Evolutionary conservation across 257 asterid species (phyloP).

Genomic region (Solanum dulcamara): DNA sequence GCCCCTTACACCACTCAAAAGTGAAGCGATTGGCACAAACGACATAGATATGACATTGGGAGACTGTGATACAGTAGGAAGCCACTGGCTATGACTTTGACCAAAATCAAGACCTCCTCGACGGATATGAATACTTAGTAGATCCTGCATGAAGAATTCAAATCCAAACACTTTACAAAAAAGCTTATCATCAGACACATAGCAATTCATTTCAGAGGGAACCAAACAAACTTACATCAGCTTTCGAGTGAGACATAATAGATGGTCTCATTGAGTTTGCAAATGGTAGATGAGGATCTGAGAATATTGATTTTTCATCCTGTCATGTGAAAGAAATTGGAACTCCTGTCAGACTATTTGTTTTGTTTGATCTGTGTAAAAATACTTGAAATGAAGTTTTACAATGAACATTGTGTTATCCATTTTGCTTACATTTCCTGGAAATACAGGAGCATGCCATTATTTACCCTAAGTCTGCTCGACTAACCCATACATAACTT

Average conservation of each 20-base stretch:
- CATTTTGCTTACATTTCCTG: neutral
- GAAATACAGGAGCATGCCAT: neutral
- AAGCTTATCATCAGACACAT: neutral
- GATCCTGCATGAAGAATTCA: constrained; percentile 44
- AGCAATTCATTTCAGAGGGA: neutral
- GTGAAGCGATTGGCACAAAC: constrained; percentile 82
- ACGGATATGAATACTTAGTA: constrained; percentile 56
- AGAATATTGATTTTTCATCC: constrained; percentile 44
- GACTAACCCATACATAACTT: neutral
- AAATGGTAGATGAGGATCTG: constrained; percentile 62
- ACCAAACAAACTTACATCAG: constrained; percentile 30
- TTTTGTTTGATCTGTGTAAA: neutral
- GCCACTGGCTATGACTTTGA: constrained; percentile 88
- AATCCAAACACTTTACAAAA: neutral
- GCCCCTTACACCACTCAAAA: constrained; percentile 70
- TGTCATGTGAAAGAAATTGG: constrained; percentile 8
- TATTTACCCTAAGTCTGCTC: neutral
- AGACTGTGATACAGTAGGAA: constrained; percentile 66
- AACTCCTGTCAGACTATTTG: neutral
- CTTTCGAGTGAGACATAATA: constrained; percentile 61
- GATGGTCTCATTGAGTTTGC: constrained; percentile 51
- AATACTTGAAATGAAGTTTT: neutral
- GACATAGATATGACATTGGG: constrained; percentile 93
- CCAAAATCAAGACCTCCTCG: constrained; percentile 72
- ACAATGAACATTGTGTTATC: neutral